A percentile compares a stretch with the other conserved stretches of the same genome.
Conservation (phyloP, 371 early-diverging fungal species). For the Fennellomyces sp. region DNA sequence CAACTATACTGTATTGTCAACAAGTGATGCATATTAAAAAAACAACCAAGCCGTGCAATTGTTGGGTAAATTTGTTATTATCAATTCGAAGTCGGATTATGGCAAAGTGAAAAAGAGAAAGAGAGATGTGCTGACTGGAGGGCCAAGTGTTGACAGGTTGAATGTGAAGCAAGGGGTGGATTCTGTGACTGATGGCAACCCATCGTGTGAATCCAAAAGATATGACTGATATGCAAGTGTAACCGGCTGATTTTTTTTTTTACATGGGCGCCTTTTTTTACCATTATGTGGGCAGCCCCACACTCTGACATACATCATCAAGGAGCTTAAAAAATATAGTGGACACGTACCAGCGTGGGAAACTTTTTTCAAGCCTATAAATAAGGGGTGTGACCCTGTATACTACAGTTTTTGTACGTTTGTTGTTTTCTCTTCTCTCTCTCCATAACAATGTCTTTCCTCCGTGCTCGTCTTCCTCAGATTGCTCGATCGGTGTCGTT, state of each 20-base stretch:
- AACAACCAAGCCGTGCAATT: no score
- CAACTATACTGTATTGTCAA: no score
- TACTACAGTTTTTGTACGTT: neutral
- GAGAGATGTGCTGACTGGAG: neutral
- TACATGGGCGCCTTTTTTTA: no score
- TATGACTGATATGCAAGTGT: neutral
- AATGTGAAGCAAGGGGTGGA: neutral
- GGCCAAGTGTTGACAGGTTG: neutral
- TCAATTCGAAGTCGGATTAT: no score
- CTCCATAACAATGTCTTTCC: neutral
- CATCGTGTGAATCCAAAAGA: neutral
- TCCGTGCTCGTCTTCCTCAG: slow-evolving; percentile 9
- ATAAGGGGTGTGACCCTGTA: neutral
- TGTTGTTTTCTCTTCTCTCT: slow-evolving; percentile 11
- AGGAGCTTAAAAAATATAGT: slow-evolving; percentile 1
- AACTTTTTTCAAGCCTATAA: slow-evolving; percentile 10
- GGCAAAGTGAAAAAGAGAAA: neutral
- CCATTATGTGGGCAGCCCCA: neutral
- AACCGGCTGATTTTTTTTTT: neutral
- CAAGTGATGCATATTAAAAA: neutral
- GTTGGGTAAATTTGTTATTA: no score
- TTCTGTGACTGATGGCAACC: neutral
- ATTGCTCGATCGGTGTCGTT: neutral
- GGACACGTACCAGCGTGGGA: slow-evolving; percentile 14
- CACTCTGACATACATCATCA: no score